Evolutionary conservation across 345 rosid species (phyloP).

Genomic region (Bruguiera gymnorhiza): DNA sequence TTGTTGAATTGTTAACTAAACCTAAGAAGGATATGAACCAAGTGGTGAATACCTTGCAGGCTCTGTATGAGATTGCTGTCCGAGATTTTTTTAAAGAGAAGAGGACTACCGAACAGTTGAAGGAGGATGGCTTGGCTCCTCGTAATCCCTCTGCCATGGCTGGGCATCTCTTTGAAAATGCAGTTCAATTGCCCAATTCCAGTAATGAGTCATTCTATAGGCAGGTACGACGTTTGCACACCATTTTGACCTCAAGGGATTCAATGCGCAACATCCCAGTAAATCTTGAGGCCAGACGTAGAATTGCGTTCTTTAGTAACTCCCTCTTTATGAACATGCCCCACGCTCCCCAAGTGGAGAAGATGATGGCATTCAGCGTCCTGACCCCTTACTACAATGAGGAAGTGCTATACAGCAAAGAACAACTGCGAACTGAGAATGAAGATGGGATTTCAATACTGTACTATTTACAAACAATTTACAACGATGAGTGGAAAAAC

Average conservation of each 20-base stretch:
- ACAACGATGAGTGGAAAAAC: constrained; percentile 91
- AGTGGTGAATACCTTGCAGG: constrained; percentile 83
- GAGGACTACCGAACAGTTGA: constrained; percentile 59
- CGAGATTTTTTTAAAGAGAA: constrained; percentile 74
- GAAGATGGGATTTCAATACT: constrained; percentile 92
- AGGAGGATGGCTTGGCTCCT: constrained; percentile 72
- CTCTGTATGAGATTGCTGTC: constrained; percentile 76
- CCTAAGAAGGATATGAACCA: constrained; percentile 52
- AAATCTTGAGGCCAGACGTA: constrained; percentile 90
- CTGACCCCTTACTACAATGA: constrained; percentile 92
- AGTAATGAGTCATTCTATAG: constrained; percentile 67
- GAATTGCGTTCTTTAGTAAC: constrained; percentile 95
- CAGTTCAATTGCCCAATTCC: constrained; percentile 65
- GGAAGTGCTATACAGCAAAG: constrained; percentile 84
- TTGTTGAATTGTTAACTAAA: constrained; percentile 53
- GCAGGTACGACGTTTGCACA: constrained; percentile 85
- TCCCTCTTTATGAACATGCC: constrained; percentile 98
- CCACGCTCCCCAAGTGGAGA: constrained; percentile 98
- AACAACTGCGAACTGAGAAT: constrained; percentile 80
- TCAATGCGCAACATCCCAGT: constrained; percentile 78
- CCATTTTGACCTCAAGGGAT: constrained; percentile 84
- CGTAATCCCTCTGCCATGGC: constrained; percentile 66
- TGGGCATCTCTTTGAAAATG: constrained; percentile 75
- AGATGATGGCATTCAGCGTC: constrained; percentile 96
- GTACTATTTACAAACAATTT: constrained; percentile 88